A percentile compares a stretch with the other conserved stretches of the same genome.
Evolutionary conservation across 352 stramenopile genomes (phyloP).

Genomic region (Globisporangium solare): DNA sequence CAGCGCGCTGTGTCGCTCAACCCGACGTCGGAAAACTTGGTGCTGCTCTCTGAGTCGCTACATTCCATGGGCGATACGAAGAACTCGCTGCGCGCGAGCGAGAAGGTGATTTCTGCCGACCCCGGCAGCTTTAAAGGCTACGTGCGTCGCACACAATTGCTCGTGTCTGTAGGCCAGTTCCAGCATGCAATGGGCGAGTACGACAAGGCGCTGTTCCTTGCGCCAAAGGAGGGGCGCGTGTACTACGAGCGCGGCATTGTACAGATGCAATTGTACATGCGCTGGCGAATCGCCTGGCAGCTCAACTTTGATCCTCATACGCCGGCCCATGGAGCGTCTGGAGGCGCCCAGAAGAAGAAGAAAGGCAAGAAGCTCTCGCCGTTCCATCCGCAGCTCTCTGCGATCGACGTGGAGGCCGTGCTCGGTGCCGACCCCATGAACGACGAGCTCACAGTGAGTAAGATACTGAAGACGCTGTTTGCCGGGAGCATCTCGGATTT

Average conservation of each 20-base stretch:
- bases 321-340: too few relatives aligned
- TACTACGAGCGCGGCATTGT: constrained; percentile 75
- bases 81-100: constrained; percentile 68
- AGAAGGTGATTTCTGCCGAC: constrained; percentile 61
- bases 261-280: constrained; percentile 65
- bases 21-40: constrained; percentile 69
- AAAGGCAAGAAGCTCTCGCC: constrained; percentile 20
- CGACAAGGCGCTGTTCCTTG: constrained; percentile 49
- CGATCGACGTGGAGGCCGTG: constrained; percentile 41
- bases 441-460: constrained; percentile 33
- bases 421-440: constrained; percentile 43
- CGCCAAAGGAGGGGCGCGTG: constrained; percentile 52
- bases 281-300: constrained; percentile 51
- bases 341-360: neutral
- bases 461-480: constrained; percentile 54
- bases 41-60: constrained; percentile 70
- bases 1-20: constrained; percentile 51
- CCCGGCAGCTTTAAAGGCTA: constrained; percentile 61
- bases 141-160: constrained; percentile 56
- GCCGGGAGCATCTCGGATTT: constrained; percentile 53
- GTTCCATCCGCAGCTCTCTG: constrained; percentile 36
- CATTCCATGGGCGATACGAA: constrained; percentile 79
- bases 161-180: constrained; percentile 46
- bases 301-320: constrained; percentile 27
- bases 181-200: constrained; percentile 53